Conservation (phyloP, 2,329 filamentous ascomycete genomes). For the Diatrype stigma region DNA sequence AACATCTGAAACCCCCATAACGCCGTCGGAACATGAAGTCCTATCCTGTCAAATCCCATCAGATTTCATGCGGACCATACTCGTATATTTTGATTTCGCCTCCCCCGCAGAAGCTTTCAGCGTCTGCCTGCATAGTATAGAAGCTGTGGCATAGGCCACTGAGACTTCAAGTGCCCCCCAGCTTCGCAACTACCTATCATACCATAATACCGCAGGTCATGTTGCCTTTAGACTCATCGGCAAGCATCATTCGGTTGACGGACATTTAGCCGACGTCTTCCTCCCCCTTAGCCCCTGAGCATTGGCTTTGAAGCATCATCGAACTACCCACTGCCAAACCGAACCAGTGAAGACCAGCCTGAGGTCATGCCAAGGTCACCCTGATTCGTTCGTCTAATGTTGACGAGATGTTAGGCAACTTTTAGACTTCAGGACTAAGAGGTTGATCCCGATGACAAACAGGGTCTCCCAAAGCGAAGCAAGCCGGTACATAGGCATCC, state of each 20-base stretch:
- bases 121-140: not conserved
- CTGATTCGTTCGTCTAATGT: not conserved
- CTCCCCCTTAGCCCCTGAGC: no score
- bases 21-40: no score
- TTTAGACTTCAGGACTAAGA: not conserved
- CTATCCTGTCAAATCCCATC: no score
- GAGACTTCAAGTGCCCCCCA: not conserved
- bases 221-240: not conserved
- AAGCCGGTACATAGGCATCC: no score
- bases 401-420: not conserved
- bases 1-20: no score
- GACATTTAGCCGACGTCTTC: not conserved
- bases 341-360: not conserved
- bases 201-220: not conserved
- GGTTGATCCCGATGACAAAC: not conserved
- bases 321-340: no score
- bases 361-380: not conserved
- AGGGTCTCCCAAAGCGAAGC: no score
- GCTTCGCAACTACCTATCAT: no score
- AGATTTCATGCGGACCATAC: no score
- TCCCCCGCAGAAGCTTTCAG: no score
- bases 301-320: no score
- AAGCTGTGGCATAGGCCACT: slow-evolving; percentile 4
- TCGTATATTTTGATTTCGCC: no score
- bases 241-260: not conserved